phyloP scores from a whole-genome alignment of 2,329 filamentous ascomycete species.

The Didymella keratinophila region DNA sequence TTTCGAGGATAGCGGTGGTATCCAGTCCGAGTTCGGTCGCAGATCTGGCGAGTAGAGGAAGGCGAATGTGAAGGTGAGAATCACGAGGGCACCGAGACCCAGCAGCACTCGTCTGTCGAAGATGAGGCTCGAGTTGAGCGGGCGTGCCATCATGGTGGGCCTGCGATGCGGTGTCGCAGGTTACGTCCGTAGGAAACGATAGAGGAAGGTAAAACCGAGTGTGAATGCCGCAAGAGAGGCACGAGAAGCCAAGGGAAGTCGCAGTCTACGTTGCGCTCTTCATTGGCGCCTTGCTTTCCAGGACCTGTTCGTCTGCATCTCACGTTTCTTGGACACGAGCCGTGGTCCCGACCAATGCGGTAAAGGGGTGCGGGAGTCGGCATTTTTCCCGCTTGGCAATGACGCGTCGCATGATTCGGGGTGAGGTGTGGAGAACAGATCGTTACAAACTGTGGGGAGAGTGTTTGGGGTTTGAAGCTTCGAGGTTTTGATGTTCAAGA shows the following conservation, averaged over 20 bases:
- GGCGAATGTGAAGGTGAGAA: slow-evolving; percentile 36
- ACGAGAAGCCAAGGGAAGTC: not conserved
- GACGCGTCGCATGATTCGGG: slow-evolving; percentile 28
- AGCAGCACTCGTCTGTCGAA: slow-evolving; percentile 38
- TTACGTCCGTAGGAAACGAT: not conserved
- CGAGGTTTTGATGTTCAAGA: not conserved
- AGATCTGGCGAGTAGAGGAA: slow-evolving; percentile 40
- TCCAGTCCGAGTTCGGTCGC: slow-evolving; percentile 36
- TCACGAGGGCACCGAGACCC: slow-evolving; percentile 29
- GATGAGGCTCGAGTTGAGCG: slow-evolving; percentile 38
- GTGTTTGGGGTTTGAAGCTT: slow-evolving; percentile 4
- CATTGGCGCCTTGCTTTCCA: slow-evolving; percentile 24
- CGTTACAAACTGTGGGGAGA: slow-evolving; percentile 11
- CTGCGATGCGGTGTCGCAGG: slow-evolving; percentile 9
- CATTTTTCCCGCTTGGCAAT: slow-evolving; percentile 31
- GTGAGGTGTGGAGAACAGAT: slow-evolving; percentile 5
- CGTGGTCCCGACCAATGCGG: slow-evolving; percentile 25
- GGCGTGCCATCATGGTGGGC: slow-evolving; percentile 29
- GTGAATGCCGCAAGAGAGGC: not conserved
- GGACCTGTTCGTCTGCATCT: slow-evolving; percentile 17
- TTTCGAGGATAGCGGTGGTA: slow-evolving; percentile 35
- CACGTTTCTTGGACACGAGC: slow-evolving; percentile 19
- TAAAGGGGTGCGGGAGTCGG: slow-evolving; percentile 33
- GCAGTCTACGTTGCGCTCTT: slow-evolving; percentile 19
- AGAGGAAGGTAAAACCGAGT: not conserved